phyloP scores from a whole-genome alignment of 2,329 filamentous ascomycete species.

The Phyllosticta citrichinensis region DNA sequence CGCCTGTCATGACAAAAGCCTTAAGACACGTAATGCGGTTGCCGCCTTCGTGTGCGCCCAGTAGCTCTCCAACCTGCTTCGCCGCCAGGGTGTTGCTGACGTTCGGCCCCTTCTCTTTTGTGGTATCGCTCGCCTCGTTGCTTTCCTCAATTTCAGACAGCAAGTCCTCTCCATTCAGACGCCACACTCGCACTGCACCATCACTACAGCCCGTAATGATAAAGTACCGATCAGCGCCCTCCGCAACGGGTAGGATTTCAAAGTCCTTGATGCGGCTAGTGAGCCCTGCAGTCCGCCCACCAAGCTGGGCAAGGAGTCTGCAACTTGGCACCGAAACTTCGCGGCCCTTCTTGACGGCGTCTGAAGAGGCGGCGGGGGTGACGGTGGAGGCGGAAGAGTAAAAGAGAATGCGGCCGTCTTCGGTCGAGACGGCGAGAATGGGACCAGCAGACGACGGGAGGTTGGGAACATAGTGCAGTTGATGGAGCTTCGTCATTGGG shows the following conservation, averaged over 20 bases:
- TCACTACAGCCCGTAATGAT: slow-evolving; percentile 75
- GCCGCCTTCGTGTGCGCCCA: slow-evolving; percentile 74
- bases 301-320: slow-evolving; percentile 60
- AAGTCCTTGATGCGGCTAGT: slow-evolving; percentile 81
- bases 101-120: slow-evolving; percentile 2
- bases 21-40: slow-evolving; percentile 84
- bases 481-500: slow-evolving; percentile 69
- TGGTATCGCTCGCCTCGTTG: slow-evolving; percentile 11
- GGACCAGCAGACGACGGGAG: slow-evolving; percentile 32
- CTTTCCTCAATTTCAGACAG: slow-evolving; percentile 4
- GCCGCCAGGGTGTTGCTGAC: background rate
- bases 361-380: slow-evolving; percentile 19
- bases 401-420: slow-evolving; percentile 80
- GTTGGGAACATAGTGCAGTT: slow-evolving; percentile 59
- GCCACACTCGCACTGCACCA: slow-evolving; percentile 74
- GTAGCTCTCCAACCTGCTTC: slow-evolving; percentile 50
- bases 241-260: slow-evolving; percentile 45
- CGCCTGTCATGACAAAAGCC: slow-evolving; percentile 69
- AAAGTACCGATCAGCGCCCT: slow-evolving; percentile 33
- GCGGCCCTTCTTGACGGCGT: slow-evolving; percentile 34
- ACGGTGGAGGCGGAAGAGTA: slow-evolving; percentile 55
- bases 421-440: slow-evolving; percentile 70
- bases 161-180: slow-evolving; percentile 32
- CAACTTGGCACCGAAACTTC: slow-evolving; percentile 49
- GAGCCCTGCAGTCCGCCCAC: slow-evolving; percentile 60